Base-by-base conservation (phyloP, 2,329 filamentous ascomycete species). In the Aspergillus tanneri region DNA sequence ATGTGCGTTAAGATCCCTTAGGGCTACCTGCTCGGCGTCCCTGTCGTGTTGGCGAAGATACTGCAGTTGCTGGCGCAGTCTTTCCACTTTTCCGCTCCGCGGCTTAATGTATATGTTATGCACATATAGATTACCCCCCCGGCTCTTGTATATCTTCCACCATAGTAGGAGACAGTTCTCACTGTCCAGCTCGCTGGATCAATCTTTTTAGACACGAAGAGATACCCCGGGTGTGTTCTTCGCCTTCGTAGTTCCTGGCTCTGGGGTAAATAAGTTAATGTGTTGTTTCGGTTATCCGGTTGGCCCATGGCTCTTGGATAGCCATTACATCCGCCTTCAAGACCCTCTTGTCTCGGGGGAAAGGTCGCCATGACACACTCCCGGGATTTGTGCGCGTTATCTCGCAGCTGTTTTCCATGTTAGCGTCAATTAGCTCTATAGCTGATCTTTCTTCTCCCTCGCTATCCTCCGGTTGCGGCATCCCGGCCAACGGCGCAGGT, bases 21-120 rank as follows among this genome's bases (percentile, higher is more conserved):
- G n/a, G n/a, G n/a, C n/a, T n/a, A n/a, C n/a, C n/a, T n/a, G n/a
- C n/a, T n/a, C n/a, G n/a, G n/a, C n/a, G n/a, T n/a, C n/a, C n/a
- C n/a, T n/a, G n/a, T 12, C 19, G 21, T 14, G 5, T 22, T 24
- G 21, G 40, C 46, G 37, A 28, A 25, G 16, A 41, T 16, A 25
- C 50, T 22, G 38, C 35, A 11, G 19, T 22, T 48, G 25, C 18
- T 32, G 35, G 39, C 40, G 14, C 46, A 41, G 16, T 38, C 47
- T 38, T 45, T 47, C 57, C 49, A 58, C 12, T 46, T 43, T 4
- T 53, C 53, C 43, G 62, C 53, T 45, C 61, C 46, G 10, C 57
- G 47, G 37, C n/a, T n/a, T n/a, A n/a, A n/a, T 59, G 58, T 34
- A 57, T 50, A 44, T 59, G 52, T 8, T 54, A 55, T 14, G 43